Conservation (phyloP, 1,139 yeast genomes). For the Hyphopichia burtonii region DNA sequence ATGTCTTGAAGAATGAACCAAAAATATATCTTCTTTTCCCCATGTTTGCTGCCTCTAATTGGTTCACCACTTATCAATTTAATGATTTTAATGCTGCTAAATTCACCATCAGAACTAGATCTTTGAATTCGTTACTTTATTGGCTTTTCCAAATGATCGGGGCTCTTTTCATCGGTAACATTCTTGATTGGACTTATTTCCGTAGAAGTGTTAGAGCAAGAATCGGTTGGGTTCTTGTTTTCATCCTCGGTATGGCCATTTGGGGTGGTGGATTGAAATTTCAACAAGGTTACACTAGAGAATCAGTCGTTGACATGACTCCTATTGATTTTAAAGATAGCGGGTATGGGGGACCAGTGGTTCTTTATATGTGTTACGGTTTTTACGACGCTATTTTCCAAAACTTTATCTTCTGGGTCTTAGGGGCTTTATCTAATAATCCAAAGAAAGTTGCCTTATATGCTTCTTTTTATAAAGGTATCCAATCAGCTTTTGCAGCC, state of each 20-base stretch:
- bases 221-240: constrained; percentile 44
- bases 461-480: constrained; percentile 62
- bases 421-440: constrained; percentile 59
- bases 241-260: constrained; percentile 44
- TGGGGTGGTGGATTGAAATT: constrained; percentile 66
- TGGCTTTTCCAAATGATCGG: constrained; percentile 64
- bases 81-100: constrained; percentile 56
- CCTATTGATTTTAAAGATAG: constrained; percentile 48
- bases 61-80: constrained; percentile 66
- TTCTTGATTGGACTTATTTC: constrained; percentile 45
- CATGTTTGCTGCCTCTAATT: constrained; percentile 62
- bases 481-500: constrained; percentile 65
- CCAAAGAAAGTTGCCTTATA: constrained; percentile 56
- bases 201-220: constrained; percentile 47
- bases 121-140: constrained; percentile 58
- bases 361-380: constrained; percentile 62
- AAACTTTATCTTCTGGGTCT: constrained; percentile 52
- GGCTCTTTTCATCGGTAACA: constrained; percentile 46
- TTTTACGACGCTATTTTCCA: constrained; percentile 59
- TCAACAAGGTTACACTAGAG: constrained; percentile 47
- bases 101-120: constrained; percentile 59
- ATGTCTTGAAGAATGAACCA: constrained; percentile 45
- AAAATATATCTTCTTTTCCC: constrained; percentile 51
- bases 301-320: constrained; percentile 20
- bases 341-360: constrained; percentile 56